Evolutionary conservation across 148 eudicot species (phyloP).

Genomic region (Limonium bicolor): DNA sequence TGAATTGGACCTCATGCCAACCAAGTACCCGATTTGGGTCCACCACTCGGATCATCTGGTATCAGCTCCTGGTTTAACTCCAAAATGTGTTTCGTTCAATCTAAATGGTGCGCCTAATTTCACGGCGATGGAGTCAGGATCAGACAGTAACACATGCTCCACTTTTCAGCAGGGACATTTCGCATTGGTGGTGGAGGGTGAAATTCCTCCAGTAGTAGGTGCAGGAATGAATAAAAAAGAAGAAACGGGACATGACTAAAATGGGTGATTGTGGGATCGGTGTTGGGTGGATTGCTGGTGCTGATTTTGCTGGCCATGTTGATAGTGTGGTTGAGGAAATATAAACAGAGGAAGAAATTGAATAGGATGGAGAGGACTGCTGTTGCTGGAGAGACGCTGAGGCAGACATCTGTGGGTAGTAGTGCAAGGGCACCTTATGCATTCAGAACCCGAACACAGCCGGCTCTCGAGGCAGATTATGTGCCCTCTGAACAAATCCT

Average conservation of each 20-base stretch:
- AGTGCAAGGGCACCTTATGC: constrained; percentile 74
- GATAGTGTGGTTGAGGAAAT: constrained; percentile 30
- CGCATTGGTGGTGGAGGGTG: constrained; percentile 48
- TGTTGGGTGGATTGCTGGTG: constrained; percentile 51
- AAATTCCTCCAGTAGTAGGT: constrained; percentile 21
- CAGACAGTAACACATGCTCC: constrained; percentile 40
- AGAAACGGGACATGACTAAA: constrained; percentile 17
- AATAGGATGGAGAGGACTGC: constrained; percentile 70
- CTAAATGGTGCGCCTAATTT: constrained; percentile 39
- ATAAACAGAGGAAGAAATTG: constrained; percentile 38
- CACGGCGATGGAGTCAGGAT: constrained; percentile 30
- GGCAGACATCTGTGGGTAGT: constrained; percentile 59
- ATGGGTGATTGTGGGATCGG: constrained; percentile 75
- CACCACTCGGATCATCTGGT: constrained; percentile 27
- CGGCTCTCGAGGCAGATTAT: constrained; percentile 64
- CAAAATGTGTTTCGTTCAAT: constrained; percentile 48
- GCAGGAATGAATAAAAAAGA: constrained; percentile 8
- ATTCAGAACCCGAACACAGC: constrained; percentile 68
- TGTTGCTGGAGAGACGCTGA: constrained; percentile 63
- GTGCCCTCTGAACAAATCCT: too few species aligned
- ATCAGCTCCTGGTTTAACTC: constrained; percentile 19
- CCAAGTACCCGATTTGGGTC: constrained; percentile 41
- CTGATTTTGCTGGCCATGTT: constrained; percentile 38
- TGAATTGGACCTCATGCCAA: constrained; percentile 32
- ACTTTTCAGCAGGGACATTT: constrained; percentile 66